phyloP scores from a whole-genome alignment of 1,284 basidiomycete species.

The Porodaedalea pini region DNA sequence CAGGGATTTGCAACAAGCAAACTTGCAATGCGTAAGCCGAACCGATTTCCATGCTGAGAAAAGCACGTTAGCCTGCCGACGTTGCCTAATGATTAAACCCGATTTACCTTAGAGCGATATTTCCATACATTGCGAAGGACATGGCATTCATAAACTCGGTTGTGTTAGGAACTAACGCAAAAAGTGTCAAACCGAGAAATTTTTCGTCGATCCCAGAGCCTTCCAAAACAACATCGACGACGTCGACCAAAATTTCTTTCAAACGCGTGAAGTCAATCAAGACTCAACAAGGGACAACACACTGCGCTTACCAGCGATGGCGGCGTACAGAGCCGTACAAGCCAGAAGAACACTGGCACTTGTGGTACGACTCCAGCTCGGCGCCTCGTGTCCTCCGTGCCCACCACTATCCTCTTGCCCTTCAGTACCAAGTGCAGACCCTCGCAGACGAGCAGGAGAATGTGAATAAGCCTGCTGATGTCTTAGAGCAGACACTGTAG shows the following conservation, averaged over 20 bases:
- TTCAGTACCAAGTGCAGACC: conserved; percentile 31
- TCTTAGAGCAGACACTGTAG: conserved; percentile 81
- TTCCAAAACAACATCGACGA: conserved; percentile 91
- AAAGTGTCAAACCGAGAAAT: conserved; percentile 94
- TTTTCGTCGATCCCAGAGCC: conserved; percentile 97
- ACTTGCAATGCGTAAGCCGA: conserved; percentile 99
- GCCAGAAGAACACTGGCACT: conserved; percentile 84
- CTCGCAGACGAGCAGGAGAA: conserved; percentile 42
- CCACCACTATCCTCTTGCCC: conserved; percentile 47
- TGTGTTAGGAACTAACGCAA: conserved; percentile 97
- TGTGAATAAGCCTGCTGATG: conserved; percentile 62
- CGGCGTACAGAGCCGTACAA: conserved; percentile 92
- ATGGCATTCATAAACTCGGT: conserved; percentile 99
- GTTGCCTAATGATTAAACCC: neutral
- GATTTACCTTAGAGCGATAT: conserved; percentile 89
- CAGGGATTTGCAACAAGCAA: conserved; percentile 95
- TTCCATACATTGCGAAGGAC: conserved; percentile 96
- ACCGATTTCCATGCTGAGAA: conserved; percentile 93
- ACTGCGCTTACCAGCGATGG: conserved; percentile 76
- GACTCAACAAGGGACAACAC: neutral
- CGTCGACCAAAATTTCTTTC: conserved; percentile 87
- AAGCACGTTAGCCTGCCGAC: conserved; percentile 2
- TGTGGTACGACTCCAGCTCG: conserved; percentile 87
- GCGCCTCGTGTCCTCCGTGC: conserved; percentile 89
- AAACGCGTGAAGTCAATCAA: neutral